Percentiles rank a stretch among this genome's conserved stretches.
phyloP scores from a whole-genome alignment of 805 yeast species.

The Hanseniaspora lachancei region DNA sequence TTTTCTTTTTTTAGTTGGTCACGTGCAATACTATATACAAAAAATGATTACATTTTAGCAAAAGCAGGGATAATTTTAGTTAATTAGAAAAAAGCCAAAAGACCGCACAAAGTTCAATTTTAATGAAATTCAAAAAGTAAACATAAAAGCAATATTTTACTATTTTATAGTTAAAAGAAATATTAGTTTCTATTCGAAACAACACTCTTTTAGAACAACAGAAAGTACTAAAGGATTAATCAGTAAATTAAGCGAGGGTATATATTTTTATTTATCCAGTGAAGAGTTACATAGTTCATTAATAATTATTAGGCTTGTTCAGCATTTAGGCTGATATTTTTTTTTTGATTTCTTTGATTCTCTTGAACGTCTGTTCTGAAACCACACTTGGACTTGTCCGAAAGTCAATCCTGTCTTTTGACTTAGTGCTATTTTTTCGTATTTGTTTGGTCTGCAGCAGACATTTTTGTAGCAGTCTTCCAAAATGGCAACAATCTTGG shows the following conservation, averaged over 20 bases:
- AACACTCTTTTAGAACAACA: too few species aligned
- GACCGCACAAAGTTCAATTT: too few species aligned
- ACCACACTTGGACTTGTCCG: slow-evolving; percentile 97
- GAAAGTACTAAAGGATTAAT: too few species aligned
- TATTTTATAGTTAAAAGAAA: too few species aligned
- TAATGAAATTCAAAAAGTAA: too few species aligned
- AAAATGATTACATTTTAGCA: background rate
- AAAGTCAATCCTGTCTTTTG: slow-evolving; percentile 80
- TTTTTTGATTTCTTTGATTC: background rate
- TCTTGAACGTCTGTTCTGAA: slow-evolving; percentile 66
- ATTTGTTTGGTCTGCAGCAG: slow-evolving; percentile 60
- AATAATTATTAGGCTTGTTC: background rate
- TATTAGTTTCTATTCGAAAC: too few species aligned
- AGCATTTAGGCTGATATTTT: background rate
- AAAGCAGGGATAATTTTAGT: too few species aligned
- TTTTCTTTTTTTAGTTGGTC: background rate
- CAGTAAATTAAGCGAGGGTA: background rate
- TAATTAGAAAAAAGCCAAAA: too few species aligned
- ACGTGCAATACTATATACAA: background rate
- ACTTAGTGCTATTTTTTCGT: slow-evolving; percentile 67
- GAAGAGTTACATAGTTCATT: background rate
- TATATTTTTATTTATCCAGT: background rate
- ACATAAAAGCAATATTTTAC: too few species aligned
- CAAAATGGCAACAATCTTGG: slow-evolving; percentile 67
- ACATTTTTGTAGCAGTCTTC: slow-evolving; percentile 68